phyloP scores from a whole-genome alignment of 2,329 filamentous ascomycete species.

The Fusarium bactridioides region DNA sequence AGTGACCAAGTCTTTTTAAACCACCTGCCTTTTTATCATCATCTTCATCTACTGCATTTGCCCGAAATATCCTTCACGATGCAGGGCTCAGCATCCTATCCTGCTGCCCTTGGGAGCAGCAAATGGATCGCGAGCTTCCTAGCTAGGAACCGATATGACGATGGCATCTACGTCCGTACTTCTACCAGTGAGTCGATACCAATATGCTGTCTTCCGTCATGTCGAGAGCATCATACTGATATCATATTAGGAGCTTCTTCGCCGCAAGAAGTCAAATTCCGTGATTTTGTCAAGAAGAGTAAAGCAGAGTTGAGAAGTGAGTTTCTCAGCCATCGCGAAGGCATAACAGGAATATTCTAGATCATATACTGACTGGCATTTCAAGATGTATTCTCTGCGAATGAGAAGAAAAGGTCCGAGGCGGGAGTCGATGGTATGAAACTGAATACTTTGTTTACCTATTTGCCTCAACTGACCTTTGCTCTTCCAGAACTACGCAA shows the following conservation, averaged over 20 bases:
- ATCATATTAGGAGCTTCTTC: background rate
- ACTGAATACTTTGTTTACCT: background rate
- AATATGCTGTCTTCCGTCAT: background rate
- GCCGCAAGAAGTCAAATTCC: conserved; percentile 4
- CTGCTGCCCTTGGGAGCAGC: conserved; percentile 12
- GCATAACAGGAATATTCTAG: background rate
- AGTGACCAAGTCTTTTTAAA: background rate
- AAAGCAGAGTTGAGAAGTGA: conserved; percentile 18
- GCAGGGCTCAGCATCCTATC: conserved; percentile 16
- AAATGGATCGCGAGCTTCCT: conserved; percentile 11
- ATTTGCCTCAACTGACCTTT: background rate
- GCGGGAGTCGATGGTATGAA: background rate
- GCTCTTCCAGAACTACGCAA: background rate
- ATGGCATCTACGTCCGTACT: background rate
- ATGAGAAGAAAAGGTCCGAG: background rate
- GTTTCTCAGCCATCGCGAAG: background rate
- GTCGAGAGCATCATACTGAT: background rate
- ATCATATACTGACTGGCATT: background rate
- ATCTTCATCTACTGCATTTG: background rate
- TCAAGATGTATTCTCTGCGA: background rate
- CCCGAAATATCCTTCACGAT: background rate
- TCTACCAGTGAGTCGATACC: background rate
- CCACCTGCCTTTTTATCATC: background rate
- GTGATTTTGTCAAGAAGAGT: background rate
- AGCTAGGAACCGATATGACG: background rate